phyloP scores from a whole-genome alignment of 2,329 filamentous ascomycete species.

The Paecilomyces fulvus region DNA sequence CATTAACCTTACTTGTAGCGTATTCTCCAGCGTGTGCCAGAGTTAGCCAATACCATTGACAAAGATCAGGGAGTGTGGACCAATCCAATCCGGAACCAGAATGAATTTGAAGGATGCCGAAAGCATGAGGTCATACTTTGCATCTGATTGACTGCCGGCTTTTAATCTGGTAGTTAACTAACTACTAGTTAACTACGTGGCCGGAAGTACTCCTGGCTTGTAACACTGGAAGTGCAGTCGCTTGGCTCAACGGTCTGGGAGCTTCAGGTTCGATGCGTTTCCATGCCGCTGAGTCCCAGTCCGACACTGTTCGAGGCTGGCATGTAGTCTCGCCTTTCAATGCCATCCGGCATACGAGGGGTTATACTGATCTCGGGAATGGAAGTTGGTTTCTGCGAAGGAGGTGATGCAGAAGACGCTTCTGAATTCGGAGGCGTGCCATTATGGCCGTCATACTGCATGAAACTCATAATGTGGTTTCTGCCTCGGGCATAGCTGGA shows the following conservation, averaged over 20 bases:
- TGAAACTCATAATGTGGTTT: neutral
- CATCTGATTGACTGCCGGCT: too few species aligned
- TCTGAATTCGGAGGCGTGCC: neutral
- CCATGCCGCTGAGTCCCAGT: neutral
- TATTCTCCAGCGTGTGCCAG: too few species aligned
- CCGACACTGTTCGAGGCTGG: neutral
- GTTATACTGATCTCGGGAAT: slow-evolving; percentile 1
- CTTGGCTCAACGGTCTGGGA: neutral
- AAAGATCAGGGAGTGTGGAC: too few species aligned
- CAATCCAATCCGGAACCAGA: neutral
- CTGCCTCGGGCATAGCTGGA: neutral
- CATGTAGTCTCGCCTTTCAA: neutral
- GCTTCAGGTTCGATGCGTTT: neutral
- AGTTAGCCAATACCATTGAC: too few species aligned
- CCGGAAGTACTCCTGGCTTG: neutral
- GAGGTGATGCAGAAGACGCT: neutral
- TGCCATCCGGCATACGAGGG: neutral
- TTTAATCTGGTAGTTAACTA: neutral
- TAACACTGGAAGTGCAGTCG: too few species aligned
- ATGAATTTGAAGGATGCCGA: neutral
- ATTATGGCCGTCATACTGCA: neutral
- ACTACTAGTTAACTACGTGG: too few species aligned
- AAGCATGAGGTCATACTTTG: neutral
- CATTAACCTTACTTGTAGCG: too few species aligned
- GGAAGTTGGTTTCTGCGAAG: neutral